Evolutionary conservation across 495 filamentous ascomycete species (phyloP), one percentile per base, ranked within the genome.

Genomic region (Trichocladium uniseriatum): DNA sequence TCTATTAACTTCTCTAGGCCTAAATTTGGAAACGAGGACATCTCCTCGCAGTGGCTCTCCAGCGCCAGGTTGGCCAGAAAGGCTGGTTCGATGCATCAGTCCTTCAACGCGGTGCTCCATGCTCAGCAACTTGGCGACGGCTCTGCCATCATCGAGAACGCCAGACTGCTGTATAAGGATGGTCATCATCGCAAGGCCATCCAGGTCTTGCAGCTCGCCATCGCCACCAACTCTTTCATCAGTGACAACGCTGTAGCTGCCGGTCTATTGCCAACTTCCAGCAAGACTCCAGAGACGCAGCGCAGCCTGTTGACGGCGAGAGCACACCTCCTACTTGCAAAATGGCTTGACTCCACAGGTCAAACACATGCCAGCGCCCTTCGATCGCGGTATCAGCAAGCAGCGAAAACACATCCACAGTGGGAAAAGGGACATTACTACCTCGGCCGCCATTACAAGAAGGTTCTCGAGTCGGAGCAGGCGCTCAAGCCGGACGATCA

Each of bases 371-470:
- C 86, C 15, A 74, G 78, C 29, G 79, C 81, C 5, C 79, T 96
- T 47, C 80, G 86, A 22, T 73, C 79, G 15, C 80, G 87, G 62
- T 97, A 95, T 62, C 81, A 83, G 35, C 73, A 82, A 49, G 90
- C 89, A 7, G 71, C 79, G 15, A 77, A 70, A 54, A 70, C 73
- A 8, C 72, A 75, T 55, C 57, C 68, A 0, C 82, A 79, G 52
- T 99, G 90, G 89, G 94, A 99, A 57, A 95, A 95, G 67, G 90
- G 86, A 0, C 87, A 95, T 63, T 97, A 96, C 64, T 94, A 96
- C 66, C 76, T 99, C 15, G 92, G 92, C 11, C 91, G 90, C 48
- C 87, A 97, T 66, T 99, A 97, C 73, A 94, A 95, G 62, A 99
- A 96, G 61, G 77, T 97, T 14, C 73, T 95, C 16, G 90, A 97